phyloP scores from a whole-genome alignment of 495 filamentous ascomycete species.

The Aspergillus hancockii region DNA sequence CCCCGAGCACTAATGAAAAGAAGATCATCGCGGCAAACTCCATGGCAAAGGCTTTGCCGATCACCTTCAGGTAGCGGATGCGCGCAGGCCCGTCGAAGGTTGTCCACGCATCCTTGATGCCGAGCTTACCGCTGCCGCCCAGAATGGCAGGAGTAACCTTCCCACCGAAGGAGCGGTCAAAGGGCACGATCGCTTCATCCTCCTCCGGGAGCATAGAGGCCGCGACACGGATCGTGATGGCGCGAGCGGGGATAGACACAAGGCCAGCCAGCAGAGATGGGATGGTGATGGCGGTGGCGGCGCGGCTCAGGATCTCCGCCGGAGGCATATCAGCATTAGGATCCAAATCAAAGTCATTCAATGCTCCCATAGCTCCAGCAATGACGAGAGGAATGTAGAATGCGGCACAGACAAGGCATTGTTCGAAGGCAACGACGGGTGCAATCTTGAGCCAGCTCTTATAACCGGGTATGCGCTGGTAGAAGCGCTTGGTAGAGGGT shows the following conservation, averaged over 20 bases:
- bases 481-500: constrained; percentile 52
- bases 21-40: constrained; percentile 46
- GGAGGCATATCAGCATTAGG: constrained; percentile 2
- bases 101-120: constrained; percentile 69
- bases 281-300: constrained; percentile 35
- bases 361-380: constrained; percentile 26
- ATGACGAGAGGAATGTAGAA: constrained; percentile 44
- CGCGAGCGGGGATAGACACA: constrained; percentile 60
- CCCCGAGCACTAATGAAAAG: constrained; percentile 36
- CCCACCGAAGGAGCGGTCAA: constrained; percentile 68
- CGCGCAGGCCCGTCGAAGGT: constrained; percentile 68
- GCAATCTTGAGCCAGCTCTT: constrained; percentile 50
- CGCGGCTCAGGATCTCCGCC: constrained; percentile 25
- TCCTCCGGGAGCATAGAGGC: constrained; percentile 70
- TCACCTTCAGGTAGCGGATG: constrained; percentile 65
- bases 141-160: constrained; percentile 61
- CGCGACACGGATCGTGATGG: constrained; percentile 67
- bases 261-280: constrained; percentile 43
- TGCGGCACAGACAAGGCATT: constrained; percentile 32
- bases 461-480: constrained; percentile 49
- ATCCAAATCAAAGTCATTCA: constrained; percentile 28
- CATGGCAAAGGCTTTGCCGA: constrained; percentile 63
- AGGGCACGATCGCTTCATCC: constrained; percentile 72
- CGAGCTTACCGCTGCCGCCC: constrained; percentile 67
- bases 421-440: constrained; percentile 50